Evolutionary conservation across 345 rosid genomes (phyloP), one percentile per base, ranked within the genome.

Genomic region (Bruguiera parviflora): DNA sequence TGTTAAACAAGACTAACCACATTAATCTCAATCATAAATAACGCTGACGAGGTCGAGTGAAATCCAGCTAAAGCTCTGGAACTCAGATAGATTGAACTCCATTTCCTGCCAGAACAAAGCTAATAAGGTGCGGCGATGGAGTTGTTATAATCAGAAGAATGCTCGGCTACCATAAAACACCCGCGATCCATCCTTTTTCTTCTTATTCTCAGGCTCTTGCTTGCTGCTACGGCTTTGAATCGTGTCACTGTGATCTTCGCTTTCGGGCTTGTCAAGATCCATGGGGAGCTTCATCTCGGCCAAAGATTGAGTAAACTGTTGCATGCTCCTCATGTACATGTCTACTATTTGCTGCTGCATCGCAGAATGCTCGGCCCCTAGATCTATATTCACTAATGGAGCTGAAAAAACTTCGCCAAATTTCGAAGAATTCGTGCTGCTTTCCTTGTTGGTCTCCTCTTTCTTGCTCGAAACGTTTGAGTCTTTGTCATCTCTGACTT

Each of bases 251-350:
- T 19, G 61, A 24, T 80, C 81, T 63, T 79, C 84, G 2, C 57
- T 53, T 66, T 67, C 78, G 0, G 74, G 83, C 46, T 83, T 88
- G 77, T 80, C 92, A 9, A 86, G 83, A 75, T 94, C 88, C 92
- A 91, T 87, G 0, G 96, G 98, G n/a, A 94, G 95, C 82, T 94
- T 91, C 97, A 94, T 91, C 32, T 91, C 84, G 5, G 92, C 90
- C 66, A 94, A 78, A n/a, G 98, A 91, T 65, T 94, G 97, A 0
- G 94, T 89, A 25, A 89, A 91, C 65, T 91, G 96, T 13, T 93
- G 94, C 96, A 93, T 88, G 66, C 97, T 94, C 65, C 89, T 94
- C 97, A 88, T 94, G 83, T 94, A 94, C 95, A 94, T 88, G 70
- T 92, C 97, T 39, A 92, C 97, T 69, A 91, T 95, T 68, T 89